Base-by-base conservation (phyloP, 371 early-diverging fungal genomes). In the Saksenaea oblongispora region DNA sequence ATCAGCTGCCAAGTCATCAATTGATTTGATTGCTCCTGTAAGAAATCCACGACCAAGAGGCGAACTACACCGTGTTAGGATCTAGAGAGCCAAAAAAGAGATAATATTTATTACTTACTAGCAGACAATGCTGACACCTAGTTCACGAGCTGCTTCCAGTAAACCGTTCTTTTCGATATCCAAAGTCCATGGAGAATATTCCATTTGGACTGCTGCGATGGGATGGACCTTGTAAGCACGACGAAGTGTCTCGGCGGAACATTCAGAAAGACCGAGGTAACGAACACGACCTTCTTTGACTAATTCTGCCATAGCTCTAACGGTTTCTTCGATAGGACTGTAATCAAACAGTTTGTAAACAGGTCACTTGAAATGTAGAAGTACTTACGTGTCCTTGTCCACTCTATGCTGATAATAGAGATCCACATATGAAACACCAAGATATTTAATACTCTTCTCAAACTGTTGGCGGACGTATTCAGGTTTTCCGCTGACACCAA, bases 181-280 rank as follows among this genome's bases (percentile, higher is more conserved):
- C 22, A 82, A 71, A 22, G 73, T 54, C 83, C 84, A 85, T 8
- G 84, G 84, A 41, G 74, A 72, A 66, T 78, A 83, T 62, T 82
- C 80, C 15, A 83, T 63, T 63, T 90, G 83, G 26, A 85, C 72
- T 4, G 87, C 87, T 15, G 84, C 59, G 36, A 90, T 88, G 22
- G 87, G 89, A 63, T 90, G 88, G 1, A 90, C 74, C 58, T 76
- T 77, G 69, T 85, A 71, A 24, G 89, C 91, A 3, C 83, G 78
- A 15, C 88, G 76, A 27, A 90, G 64, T 3, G 67, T 71, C 0
- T 72, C 76, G 0, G 87, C 86, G 24, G 65, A 64, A 66, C 84
- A 85, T 56, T 89, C 86, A 5, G 83, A 85, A 1, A 88, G 71
- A 0, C 89, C 91, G 31, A 90, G 41, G 64, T 79, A 84, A 15